phyloP scores from a whole-genome alignment of 768 basidiomycete genomes.

The Tricholoma saponaceum region DNA sequence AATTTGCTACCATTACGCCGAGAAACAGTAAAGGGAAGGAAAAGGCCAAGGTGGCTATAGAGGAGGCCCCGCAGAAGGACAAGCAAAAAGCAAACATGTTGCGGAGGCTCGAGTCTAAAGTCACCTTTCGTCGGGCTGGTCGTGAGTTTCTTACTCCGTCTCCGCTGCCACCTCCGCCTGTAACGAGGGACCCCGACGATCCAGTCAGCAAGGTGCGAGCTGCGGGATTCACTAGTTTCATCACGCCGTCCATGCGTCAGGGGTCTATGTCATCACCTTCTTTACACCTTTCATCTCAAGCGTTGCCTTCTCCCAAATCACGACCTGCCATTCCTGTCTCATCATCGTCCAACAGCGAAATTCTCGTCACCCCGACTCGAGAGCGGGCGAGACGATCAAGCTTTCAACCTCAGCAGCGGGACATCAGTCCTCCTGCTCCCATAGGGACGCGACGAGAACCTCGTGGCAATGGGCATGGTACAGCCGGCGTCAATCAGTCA shows the following conservation, averaged over 20 bases:
- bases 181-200: slow-evolving; percentile 21
- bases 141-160: slow-evolving; percentile 36
- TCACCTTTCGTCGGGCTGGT: slow-evolving; percentile 42
- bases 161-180: slow-evolving; percentile 35
- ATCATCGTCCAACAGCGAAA: slow-evolving; percentile 43
- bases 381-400: slow-evolving; percentile 41
- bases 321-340: slow-evolving; percentile 42
- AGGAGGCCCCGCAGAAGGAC: slow-evolving; percentile 20
- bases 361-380: slow-evolving; percentile 42
- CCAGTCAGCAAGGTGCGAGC: slow-evolving; percentile 36
- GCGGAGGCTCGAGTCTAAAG: slow-evolving; percentile 44
- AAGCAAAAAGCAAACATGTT: slow-evolving; percentile 45
- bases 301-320: slow-evolving; percentile 50
- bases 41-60: slow-evolving; percentile 27
- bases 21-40: slow-evolving; percentile 45
- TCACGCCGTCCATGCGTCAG: slow-evolving; percentile 61
- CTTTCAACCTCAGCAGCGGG: slow-evolving; percentile 27
- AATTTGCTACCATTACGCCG: slow-evolving; percentile 39
- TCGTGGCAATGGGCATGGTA: slow-evolving; percentile 11
- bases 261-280: slow-evolving; percentile 76
- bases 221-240: slow-evolving; percentile 55
- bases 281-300: slow-evolving; percentile 58
- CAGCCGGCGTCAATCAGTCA: slow-evolving; percentile 15
- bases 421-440: slow-evolving; percentile 33
- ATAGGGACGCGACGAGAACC: slow-evolving; percentile 12